Evolutionary conservation across 257 asterid genomes (phyloP).

Genomic region (Solanum pennellii): DNA sequence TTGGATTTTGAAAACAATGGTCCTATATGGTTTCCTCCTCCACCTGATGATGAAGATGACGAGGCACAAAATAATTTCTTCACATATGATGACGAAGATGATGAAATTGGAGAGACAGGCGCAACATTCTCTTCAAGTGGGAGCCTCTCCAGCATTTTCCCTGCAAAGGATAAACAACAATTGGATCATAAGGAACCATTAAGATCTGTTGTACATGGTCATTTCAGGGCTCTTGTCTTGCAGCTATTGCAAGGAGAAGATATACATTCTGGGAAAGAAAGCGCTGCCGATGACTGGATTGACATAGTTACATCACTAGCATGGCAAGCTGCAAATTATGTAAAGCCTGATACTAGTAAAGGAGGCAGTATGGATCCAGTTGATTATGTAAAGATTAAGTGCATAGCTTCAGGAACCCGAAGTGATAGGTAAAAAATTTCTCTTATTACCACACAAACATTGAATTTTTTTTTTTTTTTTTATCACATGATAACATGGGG

Average conservation of each 20-base stretch:
- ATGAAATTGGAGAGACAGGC: slow-evolving; percentile 52
- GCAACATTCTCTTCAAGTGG: slow-evolving; percentile 22
- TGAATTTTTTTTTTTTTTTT: background rate
- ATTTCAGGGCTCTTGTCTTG: slow-evolving; percentile 83
- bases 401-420: slow-evolving; percentile 84
- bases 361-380: slow-evolving; percentile 99
- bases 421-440: slow-evolving; percentile 46
- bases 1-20: slow-evolving; percentile 69
- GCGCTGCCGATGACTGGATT: slow-evolving; percentile 53
- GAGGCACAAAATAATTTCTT: slow-evolving; percentile 50
- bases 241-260: slow-evolving; percentile 77
- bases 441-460: background rate
- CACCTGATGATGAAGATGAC: slow-evolving; percentile 44
- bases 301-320: slow-evolving; percentile 57
- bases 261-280: slow-evolving; percentile 26
- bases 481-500: background rate
- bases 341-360: slow-evolving; percentile 83
- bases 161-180: slow-evolving; percentile 36
- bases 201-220: slow-evolving; percentile 56
- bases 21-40: slow-evolving; percentile 85
- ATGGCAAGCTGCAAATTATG: slow-evolving; percentile 84
- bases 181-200: slow-evolving; percentile 39
- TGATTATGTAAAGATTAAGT: slow-evolving; percentile 78
- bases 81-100: slow-evolving; percentile 72
- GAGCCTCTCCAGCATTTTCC: slow-evolving; percentile 20